Percentiles rank a stretch among this genome's conserved stretches.
Evolutionary conservation across 345 rosid genomes (phyloP).

Genomic region (Conringia planisiliqua): DNA sequence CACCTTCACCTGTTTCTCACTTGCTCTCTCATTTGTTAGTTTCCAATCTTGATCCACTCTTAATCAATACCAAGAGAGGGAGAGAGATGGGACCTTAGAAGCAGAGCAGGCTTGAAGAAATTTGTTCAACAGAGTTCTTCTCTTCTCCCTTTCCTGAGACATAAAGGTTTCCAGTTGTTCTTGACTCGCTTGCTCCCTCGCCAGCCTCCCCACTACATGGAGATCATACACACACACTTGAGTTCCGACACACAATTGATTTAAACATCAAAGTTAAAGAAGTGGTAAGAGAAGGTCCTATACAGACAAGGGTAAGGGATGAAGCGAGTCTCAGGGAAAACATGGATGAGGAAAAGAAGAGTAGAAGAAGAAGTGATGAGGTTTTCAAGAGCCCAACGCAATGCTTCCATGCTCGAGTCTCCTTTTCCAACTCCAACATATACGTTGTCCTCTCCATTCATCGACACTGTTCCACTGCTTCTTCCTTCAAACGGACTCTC

Average conservation of each 20-base stretch:
- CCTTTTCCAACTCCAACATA: slow-evolving; percentile 80
- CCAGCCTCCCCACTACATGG: slow-evolving; percentile 60
- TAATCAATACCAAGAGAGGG: not conserved
- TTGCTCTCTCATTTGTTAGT: not conserved
- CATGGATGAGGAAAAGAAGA: slow-evolving; percentile 50
- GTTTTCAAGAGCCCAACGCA: slow-evolving; percentile 64
- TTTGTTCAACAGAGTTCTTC: slow-evolving; percentile 52
- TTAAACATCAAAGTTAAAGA: not conserved
- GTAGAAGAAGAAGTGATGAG: slow-evolving; percentile 37
- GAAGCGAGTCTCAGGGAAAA: slow-evolving; percentile 57
- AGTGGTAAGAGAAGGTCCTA: not conserved
- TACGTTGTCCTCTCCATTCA: slow-evolving; percentile 50
- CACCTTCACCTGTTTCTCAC: slow-evolving; percentile 50
- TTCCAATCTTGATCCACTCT: not conserved
- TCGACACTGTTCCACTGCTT: slow-evolving; percentile 44
- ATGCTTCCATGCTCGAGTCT: slow-evolving; percentile 74
- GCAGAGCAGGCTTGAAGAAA: slow-evolving; percentile 47
- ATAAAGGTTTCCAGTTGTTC: slow-evolving; percentile 53
- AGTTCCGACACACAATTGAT: slow-evolving; percentile 1
- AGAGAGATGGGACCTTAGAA: slow-evolving; percentile 44
- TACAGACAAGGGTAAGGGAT: slow-evolving; percentile 69
- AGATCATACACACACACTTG: slow-evolving; percentile 3
- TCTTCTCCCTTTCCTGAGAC: slow-evolving; percentile 62
- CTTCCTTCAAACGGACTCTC: slow-evolving; percentile 37
- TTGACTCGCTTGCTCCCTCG: slow-evolving; percentile 55